Conservation (phyloP, 176 grass and related monocot genomes). For the Carex scoparia region DNA sequence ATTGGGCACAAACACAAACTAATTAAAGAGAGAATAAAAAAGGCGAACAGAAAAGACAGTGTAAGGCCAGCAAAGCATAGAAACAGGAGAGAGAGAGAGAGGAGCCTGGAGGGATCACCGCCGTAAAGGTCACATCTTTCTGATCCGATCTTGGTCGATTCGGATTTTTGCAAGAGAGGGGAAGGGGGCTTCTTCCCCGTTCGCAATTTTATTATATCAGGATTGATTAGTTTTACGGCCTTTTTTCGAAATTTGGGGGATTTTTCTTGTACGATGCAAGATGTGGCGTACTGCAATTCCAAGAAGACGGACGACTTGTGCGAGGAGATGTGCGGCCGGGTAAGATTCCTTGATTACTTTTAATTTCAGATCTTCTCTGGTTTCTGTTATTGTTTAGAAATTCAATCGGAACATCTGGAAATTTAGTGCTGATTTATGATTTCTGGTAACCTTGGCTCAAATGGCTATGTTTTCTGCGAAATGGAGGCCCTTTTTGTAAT, state of each 20-base stretch:
- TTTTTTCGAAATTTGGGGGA: conserved; percentile 12
- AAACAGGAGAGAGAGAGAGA: conserved; percentile 6
- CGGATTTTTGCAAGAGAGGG: background rate
- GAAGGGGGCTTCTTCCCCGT: background rate
- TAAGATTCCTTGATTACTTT: conserved; percentile 23
- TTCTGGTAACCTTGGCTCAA: background rate
- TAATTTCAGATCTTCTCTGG: conserved; percentile 15
- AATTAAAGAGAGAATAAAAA: background rate
- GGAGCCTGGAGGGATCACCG: conserved; percentile 7
- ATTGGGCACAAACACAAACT: background rate
- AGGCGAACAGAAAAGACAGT: conserved; percentile 25
- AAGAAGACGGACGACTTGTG: conserved; percentile 80
- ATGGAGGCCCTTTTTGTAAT: background rate
- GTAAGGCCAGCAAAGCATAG: background rate
- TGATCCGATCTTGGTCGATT: conserved; percentile 13
- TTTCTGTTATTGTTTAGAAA: background rate
- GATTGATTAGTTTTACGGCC: background rate
- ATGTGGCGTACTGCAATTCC: conserved; percentile 66
- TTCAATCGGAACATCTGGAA: conserved; percentile 14
- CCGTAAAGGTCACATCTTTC: background rate
- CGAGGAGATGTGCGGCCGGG: conserved; percentile 74
- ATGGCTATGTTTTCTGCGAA: conserved; percentile 6
- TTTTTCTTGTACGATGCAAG: conserved; percentile 31
- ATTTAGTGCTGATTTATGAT: background rate
- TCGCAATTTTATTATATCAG: background rate